phyloP scores from a whole-genome alignment of 2,329 filamentous ascomycete genomes.

The Mycogone perniciosa region DNA sequence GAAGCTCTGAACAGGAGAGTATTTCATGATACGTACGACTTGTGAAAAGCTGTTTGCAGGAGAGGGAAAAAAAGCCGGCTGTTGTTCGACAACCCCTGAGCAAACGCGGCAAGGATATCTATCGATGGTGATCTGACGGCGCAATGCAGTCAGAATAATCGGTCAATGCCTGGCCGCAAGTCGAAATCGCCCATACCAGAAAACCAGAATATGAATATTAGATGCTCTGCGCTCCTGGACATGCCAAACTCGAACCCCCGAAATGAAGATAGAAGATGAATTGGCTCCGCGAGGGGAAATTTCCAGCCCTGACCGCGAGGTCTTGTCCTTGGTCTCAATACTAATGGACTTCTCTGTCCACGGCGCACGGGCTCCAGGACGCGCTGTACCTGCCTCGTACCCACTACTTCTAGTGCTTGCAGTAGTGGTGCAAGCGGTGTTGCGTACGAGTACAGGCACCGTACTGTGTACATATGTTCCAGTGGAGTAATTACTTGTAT shows the following conservation, averaged over 20 bases:
- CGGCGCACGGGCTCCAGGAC: background rate
- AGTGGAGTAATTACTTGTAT: too few relatives aligned
- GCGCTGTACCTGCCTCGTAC: slow-evolving; percentile 2
- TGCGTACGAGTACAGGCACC: too few relatives aligned
- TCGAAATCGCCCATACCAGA: background rate
- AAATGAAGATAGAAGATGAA: slow-evolving; percentile 3
- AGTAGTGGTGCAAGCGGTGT: background rate
- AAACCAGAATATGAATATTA: background rate
- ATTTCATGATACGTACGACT: slow-evolving; percentile 4
- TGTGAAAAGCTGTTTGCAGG: slow-evolving; percentile 5
- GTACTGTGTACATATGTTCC: too few relatives aligned
- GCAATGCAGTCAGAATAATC: slow-evolving; percentile 10
- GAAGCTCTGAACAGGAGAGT: background rate
- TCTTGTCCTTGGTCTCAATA: background rate
- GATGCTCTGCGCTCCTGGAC: slow-evolving; percentile 1
- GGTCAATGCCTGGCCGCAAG: slow-evolving; percentile 3
- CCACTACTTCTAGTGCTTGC: slow-evolving; percentile 2
- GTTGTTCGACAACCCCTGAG: slow-evolving; percentile 23
- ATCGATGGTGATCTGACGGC: slow-evolving; percentile 11
- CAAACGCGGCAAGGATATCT: slow-evolving; percentile 19
- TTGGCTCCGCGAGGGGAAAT: slow-evolving; percentile 9
- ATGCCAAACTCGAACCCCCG: background rate
- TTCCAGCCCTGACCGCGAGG: slow-evolving; percentile 2
- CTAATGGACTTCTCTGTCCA: background rate
- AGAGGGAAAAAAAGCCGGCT: background rate